Evolutionary conservation across 139 green algal species (phyloP), one percentile per base, ranked within the genome.

Genomic region (Marvania coccoides): DNA sequence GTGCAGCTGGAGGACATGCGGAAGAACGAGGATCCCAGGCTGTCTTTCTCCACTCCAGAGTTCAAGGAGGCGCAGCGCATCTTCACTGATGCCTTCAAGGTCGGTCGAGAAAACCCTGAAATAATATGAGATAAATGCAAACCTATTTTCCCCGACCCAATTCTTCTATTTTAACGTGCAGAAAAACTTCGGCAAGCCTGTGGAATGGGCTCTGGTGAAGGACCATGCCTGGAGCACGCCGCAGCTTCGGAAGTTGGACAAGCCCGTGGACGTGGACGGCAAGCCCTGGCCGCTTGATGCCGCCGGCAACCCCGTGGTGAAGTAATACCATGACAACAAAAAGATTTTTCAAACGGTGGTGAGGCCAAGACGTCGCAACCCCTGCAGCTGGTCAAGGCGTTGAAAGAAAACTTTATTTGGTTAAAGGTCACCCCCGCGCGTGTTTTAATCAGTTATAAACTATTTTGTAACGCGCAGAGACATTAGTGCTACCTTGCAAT

Each of bases 71-170:
- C 90, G 0, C 85, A 94, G 75, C 76, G 89, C 5, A 70, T 75
- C 10, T 97, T 97, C 78, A 95, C 90, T 1, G 88, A 95, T 10
- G 72, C 73, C 34, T 93, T 95, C 80, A 97, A 96, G 85, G 89
- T 88, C 10, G 9, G 64, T 8, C 12, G 42, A 63, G 23, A 30
- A 46, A 35, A 6, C 15, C 15, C 55, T 58, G 35, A 23, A 10
- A 45, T 35, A 10, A 15, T 55, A n/a, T 28, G 34, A 2, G 30
- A 56, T 26, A 12, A 30, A 56, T 5, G 56, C n/a, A 38, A 42
- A 23, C 8, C 9, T 9, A 6, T 65, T 10, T 65, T 19, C 7
- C 31, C 19, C 6, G n/a, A 65, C n/a, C 37, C 26, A 29, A 36
- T 42, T 47, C 2, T 47, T 14, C 23, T 6, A 31, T 13, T 47